Conservation (phyloP, 352 stramenopile species). For the Achlya hypogyna region DNA sequence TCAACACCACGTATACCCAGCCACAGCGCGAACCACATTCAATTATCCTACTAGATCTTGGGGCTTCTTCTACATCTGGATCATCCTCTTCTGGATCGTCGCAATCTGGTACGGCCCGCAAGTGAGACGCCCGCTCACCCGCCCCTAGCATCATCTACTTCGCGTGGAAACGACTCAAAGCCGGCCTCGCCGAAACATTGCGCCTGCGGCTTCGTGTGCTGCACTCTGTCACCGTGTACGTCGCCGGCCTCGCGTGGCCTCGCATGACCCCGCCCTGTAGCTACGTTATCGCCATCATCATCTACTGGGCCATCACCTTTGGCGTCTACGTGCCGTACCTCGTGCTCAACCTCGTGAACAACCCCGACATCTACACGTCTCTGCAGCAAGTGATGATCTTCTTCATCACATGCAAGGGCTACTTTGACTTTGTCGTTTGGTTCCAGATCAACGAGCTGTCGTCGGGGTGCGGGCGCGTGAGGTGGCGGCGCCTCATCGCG, state of each 20-base stretch:
- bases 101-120: conserved; percentile 48
- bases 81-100: conserved; percentile 81
- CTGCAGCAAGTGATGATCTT: conserved; percentile 81
- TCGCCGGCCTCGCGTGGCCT: conserved; percentile 4
- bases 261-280: conserved; percentile 29
- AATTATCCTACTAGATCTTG: conserved; percentile 38
- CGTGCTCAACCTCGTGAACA: conserved; percentile 34
- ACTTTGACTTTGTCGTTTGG: conserved; percentile 85
- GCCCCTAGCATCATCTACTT: conserved; percentile 65
- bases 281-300: conserved; percentile 87
- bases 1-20: conserved; percentile 64
- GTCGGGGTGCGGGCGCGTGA: conserved; percentile 25
- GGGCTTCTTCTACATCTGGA: conserved; percentile 80
- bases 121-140: background rate
- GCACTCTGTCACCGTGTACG: conserved; percentile 79
- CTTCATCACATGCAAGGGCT: conserved; percentile 86
- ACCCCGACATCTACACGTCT: conserved; percentile 29
- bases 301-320: conserved; percentile 84
- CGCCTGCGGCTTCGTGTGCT: conserved; percentile 78
- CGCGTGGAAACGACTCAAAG: conserved; percentile 70
- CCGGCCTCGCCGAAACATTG: conserved; percentile 72
- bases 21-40: background rate
- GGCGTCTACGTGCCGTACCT: conserved; percentile 80
- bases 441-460: conserved; percentile 85
- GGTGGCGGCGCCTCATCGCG: background rate